phyloP scores from a whole-genome alignment of 495 filamentous ascomycete genomes.

The Usnea hakonensis region DNA sequence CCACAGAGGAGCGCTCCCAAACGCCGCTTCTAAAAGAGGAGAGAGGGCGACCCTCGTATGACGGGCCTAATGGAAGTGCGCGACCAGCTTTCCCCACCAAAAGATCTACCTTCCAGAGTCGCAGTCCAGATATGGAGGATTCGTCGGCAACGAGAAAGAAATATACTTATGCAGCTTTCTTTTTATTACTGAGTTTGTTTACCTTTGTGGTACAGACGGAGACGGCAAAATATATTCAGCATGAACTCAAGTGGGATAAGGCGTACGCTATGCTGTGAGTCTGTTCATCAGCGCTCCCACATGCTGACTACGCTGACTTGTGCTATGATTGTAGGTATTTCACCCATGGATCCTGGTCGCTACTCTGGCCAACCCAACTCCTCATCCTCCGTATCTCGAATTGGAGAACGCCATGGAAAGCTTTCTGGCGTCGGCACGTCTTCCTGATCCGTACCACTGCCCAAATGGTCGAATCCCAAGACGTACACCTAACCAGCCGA shows the following conservation, averaged over 20 bases:
- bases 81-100: constrained; percentile 31
- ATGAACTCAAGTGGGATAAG: constrained; percentile 85
- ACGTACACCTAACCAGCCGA: constrained; percentile 46
- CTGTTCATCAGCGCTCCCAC: neutral
- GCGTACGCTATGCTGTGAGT: constrained; percentile 95
- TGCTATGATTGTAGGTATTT: constrained; percentile 53
- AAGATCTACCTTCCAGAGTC: constrained; percentile 53
- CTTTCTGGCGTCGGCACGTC: constrained; percentile 80
- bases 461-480: constrained; percentile 72
- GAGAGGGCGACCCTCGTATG: constrained; percentile 37
- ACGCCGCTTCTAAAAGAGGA: constrained; percentile 53
- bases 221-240: constrained; percentile 87
- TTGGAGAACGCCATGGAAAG: constrained; percentile 64
- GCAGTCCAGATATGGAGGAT: constrained; percentile 51
- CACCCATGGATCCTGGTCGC: constrained; percentile 85
- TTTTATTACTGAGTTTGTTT: constrained; percentile 69
- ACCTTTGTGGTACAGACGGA: constrained; percentile 88
- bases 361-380: constrained; percentile 83
- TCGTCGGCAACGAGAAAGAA: constrained; percentile 60
- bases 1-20: constrained; percentile 44
- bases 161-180: constrained; percentile 78
- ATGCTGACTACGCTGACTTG: neutral
- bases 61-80: constrained; percentile 28
- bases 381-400: constrained; percentile 68
- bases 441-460: constrained; percentile 68